Base-by-base conservation (phyloP, 1,284 basidiomycete genomes). In the Phenoliferia sp. region DNA sequence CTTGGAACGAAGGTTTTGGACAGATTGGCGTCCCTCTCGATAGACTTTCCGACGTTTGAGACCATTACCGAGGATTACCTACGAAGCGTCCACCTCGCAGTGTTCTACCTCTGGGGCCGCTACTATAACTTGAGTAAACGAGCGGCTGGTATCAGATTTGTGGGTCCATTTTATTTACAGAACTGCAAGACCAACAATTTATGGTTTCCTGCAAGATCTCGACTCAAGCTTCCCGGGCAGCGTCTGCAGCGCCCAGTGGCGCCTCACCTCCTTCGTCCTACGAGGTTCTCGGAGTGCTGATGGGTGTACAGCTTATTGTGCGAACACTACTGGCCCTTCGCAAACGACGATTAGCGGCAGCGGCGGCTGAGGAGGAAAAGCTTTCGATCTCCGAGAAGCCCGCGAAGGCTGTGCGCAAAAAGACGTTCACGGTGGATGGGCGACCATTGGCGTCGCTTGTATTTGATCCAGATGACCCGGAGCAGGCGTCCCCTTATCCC, bases 71-170 rank as follows among this genome's bases (percentile, higher is more conserved):
- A 75, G 22, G 73, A 76, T 26, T 78, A 79, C 62, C 60, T 78
- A 3, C 70, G 75, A 16, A 74, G 77, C 9, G 74, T 79, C 0
- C 79, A 81, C 65, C 71, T 81, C 32, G 77, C 80, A 61, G 60
- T 80, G 31, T 81, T 81, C 65, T 81, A 80, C 71, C 67, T 81
- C 28, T 77, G 76, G 17, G 80, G 80, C 1, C 70, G 69, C 26
- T 81, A 80, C 70, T 80, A 80, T 63, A 69, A 68, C 52, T 61
- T 78, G 12, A 77, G 78, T 35, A 80, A 81, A 63, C 74, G 80
- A 12, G 32, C 77, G 32, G 66, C 73, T 7, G 74, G 78, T 0
- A 76, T 80, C 16, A 67, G 67, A 22, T 80, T 80, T 56, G 77
- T 80, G 31, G 31, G 67, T n/a, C n/a, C n/a, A n/a, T n/a, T n/a